These are phyloP conservation scores for Scenedesmus sp. DNA, from an alignment of 163 green algal genomes.

Conservation along the genomic window DNA sequence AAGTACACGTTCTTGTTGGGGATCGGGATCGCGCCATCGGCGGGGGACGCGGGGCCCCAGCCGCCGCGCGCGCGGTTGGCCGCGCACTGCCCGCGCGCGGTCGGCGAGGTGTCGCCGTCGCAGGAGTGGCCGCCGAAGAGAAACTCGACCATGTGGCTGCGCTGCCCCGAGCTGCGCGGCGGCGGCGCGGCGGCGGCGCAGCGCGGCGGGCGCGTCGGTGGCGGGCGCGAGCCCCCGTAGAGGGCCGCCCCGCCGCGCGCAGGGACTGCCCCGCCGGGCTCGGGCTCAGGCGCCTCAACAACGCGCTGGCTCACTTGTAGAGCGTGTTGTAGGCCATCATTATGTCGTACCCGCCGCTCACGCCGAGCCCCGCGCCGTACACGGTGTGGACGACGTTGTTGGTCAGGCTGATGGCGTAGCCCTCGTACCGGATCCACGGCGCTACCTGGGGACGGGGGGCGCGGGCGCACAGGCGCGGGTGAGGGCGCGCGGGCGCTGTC, in stretches of 20 bases:
- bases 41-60: conserved; percentile 19
- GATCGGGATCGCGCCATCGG: background rate
- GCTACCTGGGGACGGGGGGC: no score
- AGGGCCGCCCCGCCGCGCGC: no score
- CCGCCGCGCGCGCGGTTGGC: conserved; percentile 10
- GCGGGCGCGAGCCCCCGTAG: no score
- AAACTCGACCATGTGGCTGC: conserved; percentile 24
- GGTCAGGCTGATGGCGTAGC: conserved; percentile 22
- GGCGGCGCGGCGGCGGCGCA: no score
- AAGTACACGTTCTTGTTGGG: conserved; percentile 34
- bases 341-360: conserved; percentile 32
- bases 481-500: no score
- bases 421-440: conserved; percentile 43
- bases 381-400: conserved; percentile 40
- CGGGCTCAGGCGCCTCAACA: no score
- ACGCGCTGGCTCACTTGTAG: conserved; percentile 24
- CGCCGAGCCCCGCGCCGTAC: conserved; percentile 46
- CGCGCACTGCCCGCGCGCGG: background rate
- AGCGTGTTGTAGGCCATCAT: conserved; percentile 42
- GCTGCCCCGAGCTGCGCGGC: background rate
- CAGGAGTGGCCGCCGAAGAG: conserved; percentile 9
- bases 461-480: no score
- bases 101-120: background rate
- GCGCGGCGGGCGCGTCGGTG: no score
- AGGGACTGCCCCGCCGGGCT: no score